These are phyloP conservation scores for Epichloe glyceriae DNA, from an alignment of 2,329 filamentous ascomycete genomes.

Conservation along the genomic window DNA sequence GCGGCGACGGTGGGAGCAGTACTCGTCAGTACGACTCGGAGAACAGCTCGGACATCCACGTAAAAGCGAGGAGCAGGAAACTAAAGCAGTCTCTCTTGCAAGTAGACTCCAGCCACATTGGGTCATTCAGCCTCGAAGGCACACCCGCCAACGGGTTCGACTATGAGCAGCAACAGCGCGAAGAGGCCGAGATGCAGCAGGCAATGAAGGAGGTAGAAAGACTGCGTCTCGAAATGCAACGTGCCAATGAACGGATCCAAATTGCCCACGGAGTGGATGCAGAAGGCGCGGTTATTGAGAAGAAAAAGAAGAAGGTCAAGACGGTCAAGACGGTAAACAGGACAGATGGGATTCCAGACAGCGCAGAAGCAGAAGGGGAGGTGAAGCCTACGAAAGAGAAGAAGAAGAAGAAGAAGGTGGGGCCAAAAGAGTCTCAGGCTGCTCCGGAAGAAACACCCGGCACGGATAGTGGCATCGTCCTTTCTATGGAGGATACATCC, in stretches of 20 bases:
- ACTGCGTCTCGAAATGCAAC: constrained; percentile 77
- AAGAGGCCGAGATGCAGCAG: constrained; percentile 78
- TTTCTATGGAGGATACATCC: neutral
- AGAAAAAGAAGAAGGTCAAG: constrained; percentile 51
- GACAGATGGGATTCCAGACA: constrained; percentile 12
- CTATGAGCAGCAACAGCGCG: constrained; percentile 54
- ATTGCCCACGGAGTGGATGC: constrained; percentile 53
- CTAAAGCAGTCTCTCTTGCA: constrained; percentile 57
- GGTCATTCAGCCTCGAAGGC: constrained; percentile 53
- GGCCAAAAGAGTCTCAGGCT: neutral
- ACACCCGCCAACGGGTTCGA: constrained; percentile 31
- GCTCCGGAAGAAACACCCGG: neutral
- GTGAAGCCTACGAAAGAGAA: constrained; percentile 41
- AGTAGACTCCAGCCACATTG: constrained; percentile 76
- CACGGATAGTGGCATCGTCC: neutral
- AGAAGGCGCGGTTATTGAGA: constrained; percentile 53
- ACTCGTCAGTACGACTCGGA: constrained; percentile 39
- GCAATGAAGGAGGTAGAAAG: constrained; percentile 84
- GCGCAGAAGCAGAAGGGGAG: constrained; percentile 12
- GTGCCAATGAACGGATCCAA: constrained; percentile 62
- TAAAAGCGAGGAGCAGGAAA: constrained; percentile 36
- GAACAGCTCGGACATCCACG: constrained; percentile 31
- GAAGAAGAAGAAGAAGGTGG: constrained; percentile 13
- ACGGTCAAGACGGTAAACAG: constrained; percentile 21
- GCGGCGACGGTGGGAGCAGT: constrained; percentile 32